Evolutionary conservation across 1,284 basidiomycete species (phyloP).

Genomic region (Neolentinus lepideus): DNA sequence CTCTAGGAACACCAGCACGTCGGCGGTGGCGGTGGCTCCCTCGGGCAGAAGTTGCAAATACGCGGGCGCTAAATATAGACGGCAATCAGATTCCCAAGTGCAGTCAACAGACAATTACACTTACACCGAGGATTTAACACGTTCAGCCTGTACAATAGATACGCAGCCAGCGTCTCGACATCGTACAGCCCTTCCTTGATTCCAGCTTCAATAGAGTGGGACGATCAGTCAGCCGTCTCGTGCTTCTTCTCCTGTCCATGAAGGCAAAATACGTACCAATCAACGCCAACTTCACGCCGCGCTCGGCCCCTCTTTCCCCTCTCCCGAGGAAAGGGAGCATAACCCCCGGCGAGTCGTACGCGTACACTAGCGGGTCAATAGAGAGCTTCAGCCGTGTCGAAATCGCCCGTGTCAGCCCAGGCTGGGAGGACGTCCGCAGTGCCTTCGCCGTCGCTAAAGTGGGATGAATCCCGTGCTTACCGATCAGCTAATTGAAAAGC

Average conservation of each 20-base stretch:
- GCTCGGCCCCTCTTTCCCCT: constrained; percentile 79
- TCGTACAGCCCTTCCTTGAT: constrained; percentile 94
- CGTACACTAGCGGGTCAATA: constrained; percentile 79
- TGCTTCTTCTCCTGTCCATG: not conserved
- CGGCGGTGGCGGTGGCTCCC: constrained; percentile 45
- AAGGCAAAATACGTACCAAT: constrained; percentile 55
- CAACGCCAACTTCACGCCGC: constrained; percentile 88
- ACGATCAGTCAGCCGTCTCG: constrained; percentile 2
- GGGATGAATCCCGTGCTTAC: not conserved
- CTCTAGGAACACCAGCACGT: constrained; percentile 60
- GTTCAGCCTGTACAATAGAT: constrained; percentile 86
- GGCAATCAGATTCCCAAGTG: not conserved
- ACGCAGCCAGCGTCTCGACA: constrained; percentile 76
- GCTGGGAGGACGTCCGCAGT: constrained; percentile 82
- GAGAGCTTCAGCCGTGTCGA: constrained; percentile 82
- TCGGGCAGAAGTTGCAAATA: constrained; percentile 61
- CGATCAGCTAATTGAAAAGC: constrained; percentile 3
- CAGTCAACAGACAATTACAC: constrained; percentile 17
- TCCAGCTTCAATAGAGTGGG: constrained; percentile 54
- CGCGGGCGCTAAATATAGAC: constrained; percentile 42
- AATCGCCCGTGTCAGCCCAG: constrained; percentile 80
- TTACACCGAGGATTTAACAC: constrained; percentile 64
- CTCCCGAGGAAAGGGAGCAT: constrained; percentile 96
- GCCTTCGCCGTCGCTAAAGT: constrained; percentile 68
- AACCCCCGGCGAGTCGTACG: constrained; percentile 94